Evolutionary conservation across 495 filamentous ascomycete genomes (phyloP).

Genomic region (Penicillium tannophilum): DNA sequence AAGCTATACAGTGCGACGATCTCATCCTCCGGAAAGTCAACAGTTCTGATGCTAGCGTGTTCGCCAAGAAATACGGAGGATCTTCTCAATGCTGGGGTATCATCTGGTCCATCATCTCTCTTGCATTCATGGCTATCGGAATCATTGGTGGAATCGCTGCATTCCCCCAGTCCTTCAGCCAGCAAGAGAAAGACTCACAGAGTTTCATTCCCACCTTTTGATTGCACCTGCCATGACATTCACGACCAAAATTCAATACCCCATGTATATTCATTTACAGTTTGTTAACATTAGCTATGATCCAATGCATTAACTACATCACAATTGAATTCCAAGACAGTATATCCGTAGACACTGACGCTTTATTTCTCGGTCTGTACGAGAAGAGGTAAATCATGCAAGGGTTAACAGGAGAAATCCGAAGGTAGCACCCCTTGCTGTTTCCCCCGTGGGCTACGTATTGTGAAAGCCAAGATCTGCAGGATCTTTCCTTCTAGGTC

Average conservation of each 20-base stretch:
- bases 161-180: slow-evolving; percentile 65
- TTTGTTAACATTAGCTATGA: neutral
- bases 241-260: slow-evolving; percentile 3
- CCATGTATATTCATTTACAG: neutral
- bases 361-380: too few relatives aligned
- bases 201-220: slow-evolving; percentile 59
- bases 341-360: too few relatives aligned
- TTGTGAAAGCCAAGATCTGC: too few relatives aligned
- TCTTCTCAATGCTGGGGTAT: slow-evolving; percentile 82
- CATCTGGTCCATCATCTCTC: slow-evolving; percentile 71
- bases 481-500: too few relatives aligned
- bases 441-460: too few relatives aligned
- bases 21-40: slow-evolving; percentile 84
- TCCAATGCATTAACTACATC: neutral
- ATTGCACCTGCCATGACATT: neutral
- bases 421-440: too few relatives aligned
- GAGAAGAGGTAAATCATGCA: too few relatives aligned
- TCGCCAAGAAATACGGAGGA: slow-evolving; percentile 74
- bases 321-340: too few relatives aligned
- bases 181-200: slow-evolving; percentile 70
- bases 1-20: slow-evolving; percentile 63
- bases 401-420: too few relatives aligned
- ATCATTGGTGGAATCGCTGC: slow-evolving; percentile 76
- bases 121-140: slow-evolving; percentile 67
- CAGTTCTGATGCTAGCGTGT: slow-evolving; percentile 77